These are phyloP conservation scores for Coriolopsis trogii DNA, from an alignment of 1,284 basidiomycete genomes.

Conservation along the genomic window DNA sequence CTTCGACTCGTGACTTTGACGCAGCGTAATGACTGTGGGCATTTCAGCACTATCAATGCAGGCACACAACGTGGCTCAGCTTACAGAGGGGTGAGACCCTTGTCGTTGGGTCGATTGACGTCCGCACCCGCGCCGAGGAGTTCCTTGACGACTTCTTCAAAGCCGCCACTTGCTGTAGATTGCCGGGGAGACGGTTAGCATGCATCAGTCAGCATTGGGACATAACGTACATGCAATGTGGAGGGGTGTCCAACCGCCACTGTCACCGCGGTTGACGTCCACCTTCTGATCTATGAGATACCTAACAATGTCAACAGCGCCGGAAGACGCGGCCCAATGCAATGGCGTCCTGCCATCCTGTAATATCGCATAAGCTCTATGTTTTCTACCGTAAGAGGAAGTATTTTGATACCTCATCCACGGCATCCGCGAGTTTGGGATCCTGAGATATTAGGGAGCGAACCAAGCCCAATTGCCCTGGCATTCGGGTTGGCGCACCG, in stretches of 20 bases:
- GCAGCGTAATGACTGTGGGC: constrained; percentile 93
- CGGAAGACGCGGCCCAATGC: constrained; percentile 87
- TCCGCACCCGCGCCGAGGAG: constrained; percentile 86
- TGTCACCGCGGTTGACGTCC: constrained; percentile 75
- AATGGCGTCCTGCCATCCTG: constrained; percentile 89
- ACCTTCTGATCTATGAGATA: constrained; percentile 76
- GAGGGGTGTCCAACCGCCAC: constrained; percentile 83
- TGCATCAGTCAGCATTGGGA: not conserved
- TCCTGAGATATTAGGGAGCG: constrained; percentile 73
- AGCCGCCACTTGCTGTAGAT: constrained; percentile 75
- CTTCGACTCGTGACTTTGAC: constrained; percentile 88
- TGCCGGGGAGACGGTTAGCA: not conserved
- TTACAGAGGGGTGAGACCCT: constrained; percentile 87
- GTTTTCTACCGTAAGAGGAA: not conserved
- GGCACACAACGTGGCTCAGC: too few species aligned
- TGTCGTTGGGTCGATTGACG: constrained; percentile 80
- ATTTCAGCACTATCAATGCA: too few species aligned
- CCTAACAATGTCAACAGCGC: constrained; percentile 69
- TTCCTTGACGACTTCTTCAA: constrained; percentile 77
- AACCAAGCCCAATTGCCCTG: constrained; percentile 79
- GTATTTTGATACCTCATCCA: constrained; percentile 58
- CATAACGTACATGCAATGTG: constrained; percentile 77
- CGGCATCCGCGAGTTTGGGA: constrained; percentile 64
- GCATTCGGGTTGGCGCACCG: too few species aligned
- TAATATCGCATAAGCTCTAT: constrained; percentile 1